Conservation (phyloP, 176 grass and related monocot species). For the Carex littledalei region DNA sequence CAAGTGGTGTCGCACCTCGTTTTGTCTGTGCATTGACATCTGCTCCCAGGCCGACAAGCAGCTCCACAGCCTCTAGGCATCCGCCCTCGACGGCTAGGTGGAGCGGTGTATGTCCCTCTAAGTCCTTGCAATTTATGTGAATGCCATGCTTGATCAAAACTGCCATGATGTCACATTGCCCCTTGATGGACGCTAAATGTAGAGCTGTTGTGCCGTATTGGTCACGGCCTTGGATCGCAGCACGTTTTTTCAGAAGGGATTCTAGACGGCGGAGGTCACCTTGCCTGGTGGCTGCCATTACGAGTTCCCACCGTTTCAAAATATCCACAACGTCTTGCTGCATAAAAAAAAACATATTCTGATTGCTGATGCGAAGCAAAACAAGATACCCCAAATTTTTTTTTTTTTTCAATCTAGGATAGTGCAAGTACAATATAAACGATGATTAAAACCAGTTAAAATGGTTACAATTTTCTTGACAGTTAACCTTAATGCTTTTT, state of each 20-base stretch:
- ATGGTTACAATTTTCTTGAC: background rate
- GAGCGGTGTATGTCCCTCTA: constrained; percentile 70
- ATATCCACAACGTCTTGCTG: constrained; percentile 75
- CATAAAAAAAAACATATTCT: background rate
- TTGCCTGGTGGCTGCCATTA: constrained; percentile 67
- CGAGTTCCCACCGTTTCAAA: constrained; percentile 66
- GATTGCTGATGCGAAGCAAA: background rate
- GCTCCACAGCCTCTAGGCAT: constrained; percentile 49
- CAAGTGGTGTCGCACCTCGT: constrained; percentile 56
- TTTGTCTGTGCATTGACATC: constrained; percentile 56
- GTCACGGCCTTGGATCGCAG: constrained; percentile 48
- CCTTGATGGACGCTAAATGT: constrained; percentile 76
- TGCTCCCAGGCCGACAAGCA: constrained; percentile 70
- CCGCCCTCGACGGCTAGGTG: constrained; percentile 81
- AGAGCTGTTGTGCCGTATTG: constrained; percentile 85
- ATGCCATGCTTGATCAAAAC: constrained; percentile 61
- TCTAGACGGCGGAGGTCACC: constrained; percentile 65
- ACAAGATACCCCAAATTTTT: no score
- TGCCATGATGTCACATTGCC: constrained; percentile 56
- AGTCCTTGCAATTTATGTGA: constrained; percentile 68
- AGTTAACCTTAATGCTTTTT: background rate
- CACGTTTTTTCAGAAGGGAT: constrained; percentile 53
- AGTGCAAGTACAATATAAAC: background rate
- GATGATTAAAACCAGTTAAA: background rate
- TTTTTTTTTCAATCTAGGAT: background rate